phyloP scores from a whole-genome alignment of 2,329 filamentous ascomycete genomes.

The Ophiocordyceps sinensis region DNA sequence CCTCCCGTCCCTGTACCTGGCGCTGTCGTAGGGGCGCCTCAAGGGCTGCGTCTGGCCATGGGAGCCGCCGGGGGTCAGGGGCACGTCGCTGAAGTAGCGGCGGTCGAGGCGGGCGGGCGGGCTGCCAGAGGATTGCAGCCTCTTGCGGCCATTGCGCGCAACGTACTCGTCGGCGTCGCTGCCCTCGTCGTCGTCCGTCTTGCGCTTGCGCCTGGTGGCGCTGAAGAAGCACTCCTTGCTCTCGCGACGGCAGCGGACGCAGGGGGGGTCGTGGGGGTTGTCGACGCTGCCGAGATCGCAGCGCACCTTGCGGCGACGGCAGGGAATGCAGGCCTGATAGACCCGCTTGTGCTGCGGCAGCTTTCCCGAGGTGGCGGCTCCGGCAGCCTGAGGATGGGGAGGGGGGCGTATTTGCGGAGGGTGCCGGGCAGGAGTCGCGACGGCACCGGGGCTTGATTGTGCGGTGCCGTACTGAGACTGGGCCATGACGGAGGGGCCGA shows the following conservation, averaged over 20 bases:
- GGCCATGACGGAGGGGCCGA: conserved; percentile 5
- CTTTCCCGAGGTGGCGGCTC: not conserved
- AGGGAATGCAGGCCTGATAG: conserved; percentile 50
- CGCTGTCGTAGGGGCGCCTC: conserved; percentile 38
- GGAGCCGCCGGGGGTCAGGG: conserved; percentile 50
- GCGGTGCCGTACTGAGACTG: conserved; percentile 7
- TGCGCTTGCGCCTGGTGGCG: conserved; percentile 82
- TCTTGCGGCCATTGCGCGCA: conserved; percentile 59
- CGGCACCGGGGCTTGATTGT: conserved; percentile 7
- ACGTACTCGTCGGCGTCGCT: conserved; percentile 50
- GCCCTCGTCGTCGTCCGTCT: conserved; percentile 45
- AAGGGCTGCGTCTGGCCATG: conserved; percentile 52
- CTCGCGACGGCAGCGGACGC: conserved; percentile 84
- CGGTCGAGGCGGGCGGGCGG: conserved; percentile 26
- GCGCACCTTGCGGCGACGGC: conserved; percentile 45
- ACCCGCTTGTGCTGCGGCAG: conserved; percentile 41
- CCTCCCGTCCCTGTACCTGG: conserved; percentile 9
- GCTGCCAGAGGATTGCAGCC: conserved; percentile 34
- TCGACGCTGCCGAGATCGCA: conserved; percentile 65
- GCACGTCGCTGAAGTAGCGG: conserved; percentile 35
- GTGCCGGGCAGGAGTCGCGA: conserved; percentile 6
- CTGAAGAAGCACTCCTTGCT: conserved; percentile 97
- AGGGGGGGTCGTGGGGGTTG: conserved; percentile 86
- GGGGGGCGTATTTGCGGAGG: conserved; percentile 1
- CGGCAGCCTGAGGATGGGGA: not conserved